These are phyloP conservation scores for Neurospora africana DNA, from an alignment of 495 filamentous ascomycete genomes.

Conservation along the genomic window DNA sequence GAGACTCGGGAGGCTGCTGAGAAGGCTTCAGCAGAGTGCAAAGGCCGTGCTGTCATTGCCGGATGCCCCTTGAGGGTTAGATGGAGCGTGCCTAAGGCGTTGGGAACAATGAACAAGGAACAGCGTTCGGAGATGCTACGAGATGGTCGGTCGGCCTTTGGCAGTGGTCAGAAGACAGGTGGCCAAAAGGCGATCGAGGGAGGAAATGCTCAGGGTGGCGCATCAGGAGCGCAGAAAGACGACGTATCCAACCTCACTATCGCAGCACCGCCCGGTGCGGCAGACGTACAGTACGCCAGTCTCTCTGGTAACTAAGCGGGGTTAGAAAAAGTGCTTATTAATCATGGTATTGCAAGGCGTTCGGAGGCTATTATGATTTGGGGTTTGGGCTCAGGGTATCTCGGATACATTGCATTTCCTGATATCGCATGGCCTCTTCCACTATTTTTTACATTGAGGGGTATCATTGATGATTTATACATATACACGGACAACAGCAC, in stretches of 20 bases:
- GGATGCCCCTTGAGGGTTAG: constrained; percentile 82
- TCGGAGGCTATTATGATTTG: constrained; percentile 26
- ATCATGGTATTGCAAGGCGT: constrained; percentile 33
- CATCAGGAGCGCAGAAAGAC: constrained; percentile 19
- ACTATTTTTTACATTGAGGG: constrained; percentile 16
- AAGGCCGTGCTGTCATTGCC: constrained; percentile 72
- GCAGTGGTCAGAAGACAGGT: constrained; percentile 23
- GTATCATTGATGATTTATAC: constrained; percentile 25
- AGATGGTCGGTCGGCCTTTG: constrained; percentile 53
- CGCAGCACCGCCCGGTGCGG: constrained; percentile 74
- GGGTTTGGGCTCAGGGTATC: constrained; percentile 11
- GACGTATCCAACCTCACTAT: constrained; percentile 45
- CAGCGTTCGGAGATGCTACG: constrained; percentile 64
- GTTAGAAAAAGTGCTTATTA: constrained; percentile 21
- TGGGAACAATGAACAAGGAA: constrained; percentile 82
- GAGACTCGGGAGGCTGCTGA: constrained; percentile 73
- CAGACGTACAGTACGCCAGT: constrained; percentile 75
- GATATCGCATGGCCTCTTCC: constrained; percentile 10
- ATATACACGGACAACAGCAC: constrained; percentile 13
- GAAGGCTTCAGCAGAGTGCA: constrained; percentile 68
- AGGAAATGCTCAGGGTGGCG: constrained; percentile 10
- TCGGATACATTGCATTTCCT: constrained; percentile 4
- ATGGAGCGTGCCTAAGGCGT: constrained; percentile 83
- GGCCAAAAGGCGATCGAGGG: constrained; percentile 25
- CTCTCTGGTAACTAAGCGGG: constrained; percentile 59